Percentiles rank a stretch among this genome's conserved stretches.
Evolutionary conservation across 2,329 filamentous ascomycete species (phyloP).

Genomic region (Daldinia sp.): DNA sequence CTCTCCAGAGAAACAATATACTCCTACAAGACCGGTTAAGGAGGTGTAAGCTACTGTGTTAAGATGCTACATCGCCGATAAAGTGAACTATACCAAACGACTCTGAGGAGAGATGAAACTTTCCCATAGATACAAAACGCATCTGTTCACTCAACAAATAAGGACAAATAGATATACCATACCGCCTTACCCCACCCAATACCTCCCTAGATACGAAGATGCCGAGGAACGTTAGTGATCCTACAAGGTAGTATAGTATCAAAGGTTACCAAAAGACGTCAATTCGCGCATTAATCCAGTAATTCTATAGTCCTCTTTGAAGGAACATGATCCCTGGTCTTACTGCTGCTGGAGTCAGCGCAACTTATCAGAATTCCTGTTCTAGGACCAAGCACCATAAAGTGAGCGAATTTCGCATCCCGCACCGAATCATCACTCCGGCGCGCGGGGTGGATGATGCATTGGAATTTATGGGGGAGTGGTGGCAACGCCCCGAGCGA

Average conservation of each 20-base stretch:
- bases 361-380: neutral
- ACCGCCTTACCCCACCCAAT: neutral
- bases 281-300: slow-evolving; percentile 19
- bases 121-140: too few relatives aligned
- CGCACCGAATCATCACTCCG: neutral
- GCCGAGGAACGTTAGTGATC: neutral
- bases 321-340: slow-evolving; percentile 27
- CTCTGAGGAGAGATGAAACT: neutral
- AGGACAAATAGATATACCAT: neutral
- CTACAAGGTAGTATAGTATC: neutral
- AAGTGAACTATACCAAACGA: neutral
- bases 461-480: neutral
- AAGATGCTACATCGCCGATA: neutral
- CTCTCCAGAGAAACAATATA: neutral
- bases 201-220: neutral
- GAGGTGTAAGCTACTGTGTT: neutral
- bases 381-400: slow-evolving; percentile 10
- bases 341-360: neutral
- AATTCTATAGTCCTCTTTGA: slow-evolving; percentile 6
- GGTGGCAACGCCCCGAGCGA: neutral
- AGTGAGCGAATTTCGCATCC: neutral
- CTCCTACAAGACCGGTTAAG: neutral
- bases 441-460: neutral
- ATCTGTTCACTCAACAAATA: neutral
- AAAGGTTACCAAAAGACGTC: neutral